These are phyloP conservation scores for Corymbia citriodora DNA, from an alignment of 441 rosid genomes.

Conservation along the genomic window DNA sequence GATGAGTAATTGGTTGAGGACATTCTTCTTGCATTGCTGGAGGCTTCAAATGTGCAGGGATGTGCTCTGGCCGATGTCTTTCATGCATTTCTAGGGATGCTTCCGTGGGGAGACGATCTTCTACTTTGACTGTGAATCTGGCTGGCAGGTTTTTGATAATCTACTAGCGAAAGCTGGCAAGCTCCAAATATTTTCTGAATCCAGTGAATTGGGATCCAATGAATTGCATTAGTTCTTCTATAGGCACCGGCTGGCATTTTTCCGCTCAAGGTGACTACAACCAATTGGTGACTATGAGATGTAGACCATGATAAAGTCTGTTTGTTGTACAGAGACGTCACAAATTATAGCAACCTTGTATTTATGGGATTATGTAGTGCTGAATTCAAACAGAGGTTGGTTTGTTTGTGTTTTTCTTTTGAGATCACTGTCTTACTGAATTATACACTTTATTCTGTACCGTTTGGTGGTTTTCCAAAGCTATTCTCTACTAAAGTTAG, in stretches of 20 bases:
- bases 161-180: conserved; percentile 17
- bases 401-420: neutral
- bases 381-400: conserved; percentile 14
- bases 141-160: conserved; percentile 21
- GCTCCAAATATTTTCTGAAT: conserved; percentile 16
- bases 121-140: conserved; percentile 19
- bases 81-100: conserved; percentile 10
- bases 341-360: conserved; percentile 29
- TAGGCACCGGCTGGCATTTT: conserved; percentile 17
- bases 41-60: conserved; percentile 6
- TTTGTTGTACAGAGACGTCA: conserved; percentile 39
- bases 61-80: neutral
- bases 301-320: conserved; percentile 22
- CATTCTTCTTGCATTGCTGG: conserved; percentile 22
- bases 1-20: conserved; percentile 28
- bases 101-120: conserved; percentile 14
- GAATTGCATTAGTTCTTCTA: conserved; percentile 16
- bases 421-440: neutral
- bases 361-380: conserved; percentile 25
- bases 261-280: conserved; percentile 34
- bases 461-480: conserved; percentile 8
- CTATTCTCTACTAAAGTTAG: neutral
- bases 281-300: conserved; percentile 25
- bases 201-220: conserved; percentile 17
- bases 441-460: conserved; percentile 3